Evolutionary conservation across 1,284 basidiomycete species (phyloP).

Genomic region (Coniophora puteana): DNA sequence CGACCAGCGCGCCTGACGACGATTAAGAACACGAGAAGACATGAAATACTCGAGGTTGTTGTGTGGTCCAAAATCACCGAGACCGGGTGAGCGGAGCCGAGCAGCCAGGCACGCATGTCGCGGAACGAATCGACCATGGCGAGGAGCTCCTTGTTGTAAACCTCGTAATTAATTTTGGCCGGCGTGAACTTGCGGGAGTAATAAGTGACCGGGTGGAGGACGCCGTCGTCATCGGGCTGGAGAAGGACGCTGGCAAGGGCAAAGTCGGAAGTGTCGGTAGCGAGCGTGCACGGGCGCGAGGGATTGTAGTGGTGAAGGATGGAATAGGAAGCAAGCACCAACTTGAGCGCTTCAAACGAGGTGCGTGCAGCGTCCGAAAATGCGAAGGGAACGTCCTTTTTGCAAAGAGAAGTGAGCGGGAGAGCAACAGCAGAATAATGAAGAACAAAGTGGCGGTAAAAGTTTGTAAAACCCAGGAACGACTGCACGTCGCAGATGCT

Average conservation of each 20-base stretch:
- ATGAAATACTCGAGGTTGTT: slow-evolving; percentile 36
- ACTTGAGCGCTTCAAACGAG: slow-evolving; percentile 26
- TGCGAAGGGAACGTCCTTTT: slow-evolving; percentile 20
- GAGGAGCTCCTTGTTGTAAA: slow-evolving; percentile 36
- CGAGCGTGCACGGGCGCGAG: slow-evolving; percentile 15
- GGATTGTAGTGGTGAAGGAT: slow-evolving; percentile 31
- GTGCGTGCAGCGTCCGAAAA: slow-evolving; percentile 9
- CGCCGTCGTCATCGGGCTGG: slow-evolving; percentile 22
- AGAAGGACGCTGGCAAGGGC: slow-evolving; percentile 23
- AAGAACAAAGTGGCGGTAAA: slow-evolving; percentile 37
- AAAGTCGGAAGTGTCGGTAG: slow-evolving; percentile 21
- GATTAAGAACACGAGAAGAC: slow-evolving; percentile 28
- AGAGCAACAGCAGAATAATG: slow-evolving; percentile 16
- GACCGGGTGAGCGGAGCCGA: slow-evolving; percentile 21
- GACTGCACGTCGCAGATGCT: slow-evolving; percentile 25
- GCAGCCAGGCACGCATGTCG: slow-evolving; percentile 28
- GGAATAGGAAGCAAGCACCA: slow-evolving; percentile 22
- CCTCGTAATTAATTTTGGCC: slow-evolving; percentile 33
- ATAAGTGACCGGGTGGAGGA: slow-evolving; percentile 30
- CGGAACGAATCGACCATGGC: slow-evolving; percentile 30
- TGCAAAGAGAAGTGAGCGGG: slow-evolving; percentile 5
- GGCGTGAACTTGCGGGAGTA: slow-evolving; percentile 26
- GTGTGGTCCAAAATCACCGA: slow-evolving; percentile 31
- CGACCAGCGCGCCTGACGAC: slow-evolving; percentile 38
- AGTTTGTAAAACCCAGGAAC: slow-evolving; percentile 36